Evolutionary conservation across 2,329 filamentous ascomycete genomes (phyloP), one percentile per base, ranked within the genome.

Genomic region (Colletotrichum lupini): DNA sequence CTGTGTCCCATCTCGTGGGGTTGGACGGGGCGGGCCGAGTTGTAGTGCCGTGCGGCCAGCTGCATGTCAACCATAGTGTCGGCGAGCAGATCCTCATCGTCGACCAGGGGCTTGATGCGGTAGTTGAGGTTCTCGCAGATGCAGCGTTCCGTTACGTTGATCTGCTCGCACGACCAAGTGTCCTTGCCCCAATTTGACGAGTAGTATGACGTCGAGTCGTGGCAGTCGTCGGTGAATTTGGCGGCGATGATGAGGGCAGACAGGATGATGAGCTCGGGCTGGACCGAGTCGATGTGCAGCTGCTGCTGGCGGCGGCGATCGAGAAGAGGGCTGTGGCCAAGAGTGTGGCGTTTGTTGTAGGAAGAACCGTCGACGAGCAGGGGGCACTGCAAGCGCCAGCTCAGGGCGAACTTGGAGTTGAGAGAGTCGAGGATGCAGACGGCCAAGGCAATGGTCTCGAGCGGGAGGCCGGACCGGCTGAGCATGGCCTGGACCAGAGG

Each of bases 401-500:
- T 86, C 42, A 89, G 86, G 59, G 90, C 89, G 79, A 93, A 93
- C 72, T 87, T 89, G 60, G 87, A 86, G 80, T 89, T 88, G 74
- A 93, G 85, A 53, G 90, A 91, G 79, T 93, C 91, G 76, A 93
- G 86, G 62, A 93, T 89, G 83, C 90, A 92, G 52, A 91, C 90
- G 46, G 90, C 91, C 49, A 93, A 83, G 57, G 91, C 91, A 59
- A 93, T 84, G 28, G 87, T 90, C 78, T 92, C 89, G 78, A 90
- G 85, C 4, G 90, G 87, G 30, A 92, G 83, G 67, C 86, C 82
- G 69, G 90, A 87, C 75, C 89, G 87, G 69, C 84, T 85, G 70
- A 93, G 85, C 75, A 93, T 88, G 59, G 86, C 85, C 79, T 92
- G 91, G 26, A 92, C 88, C 60, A 90, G 83, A 46, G 87, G 81